These are phyloP conservation scores for Amborella trichopoda DNA, from an alignment of 164 flowering plant species.

Conservation along the genomic window DNA sequence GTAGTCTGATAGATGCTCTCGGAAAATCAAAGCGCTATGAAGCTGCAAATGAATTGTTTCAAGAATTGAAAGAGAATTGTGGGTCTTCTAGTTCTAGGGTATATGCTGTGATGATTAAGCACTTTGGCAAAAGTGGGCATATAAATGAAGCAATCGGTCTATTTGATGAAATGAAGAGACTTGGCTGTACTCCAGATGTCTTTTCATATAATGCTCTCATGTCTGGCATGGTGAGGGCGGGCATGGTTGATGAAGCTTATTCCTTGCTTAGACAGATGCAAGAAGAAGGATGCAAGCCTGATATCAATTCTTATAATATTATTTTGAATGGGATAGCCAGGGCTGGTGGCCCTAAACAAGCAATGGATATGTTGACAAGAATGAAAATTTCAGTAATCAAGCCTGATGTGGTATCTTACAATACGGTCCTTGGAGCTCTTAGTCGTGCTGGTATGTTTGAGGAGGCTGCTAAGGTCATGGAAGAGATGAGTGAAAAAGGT, in stretches of 20 bases:
- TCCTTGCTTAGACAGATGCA: slow-evolving; percentile 37
- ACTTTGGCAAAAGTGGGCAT: slow-evolving; percentile 47
- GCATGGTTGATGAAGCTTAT: slow-evolving; percentile 77
- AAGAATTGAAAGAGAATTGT: slow-evolving; percentile 86
- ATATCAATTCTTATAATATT: slow-evolving; percentile 76
- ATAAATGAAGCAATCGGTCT: slow-evolving; percentile 54
- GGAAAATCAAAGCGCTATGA: slow-evolving; percentile 60
- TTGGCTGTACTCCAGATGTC: slow-evolving; percentile 52
- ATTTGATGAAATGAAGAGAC: slow-evolving; percentile 52
- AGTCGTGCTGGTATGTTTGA: slow-evolving; percentile 88
- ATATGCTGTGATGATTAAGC: slow-evolving; percentile 56
- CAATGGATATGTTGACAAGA: slow-evolving; percentile 47
- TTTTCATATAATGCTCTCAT: slow-evolving; percentile 88
- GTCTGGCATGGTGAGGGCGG: slow-evolving; percentile 68
- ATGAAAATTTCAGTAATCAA: slow-evolving; percentile 44
- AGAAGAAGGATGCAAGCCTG: slow-evolving; percentile 59
- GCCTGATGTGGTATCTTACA: slow-evolving; percentile 84
- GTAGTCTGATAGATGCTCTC: slow-evolving; percentile 66
- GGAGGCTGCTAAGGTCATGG: slow-evolving; percentile 85
- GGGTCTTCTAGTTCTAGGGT: slow-evolving; percentile 69
- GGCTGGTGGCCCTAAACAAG: slow-evolving; percentile 54
- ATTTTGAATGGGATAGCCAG: slow-evolving; percentile 59
- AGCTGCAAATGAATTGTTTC: slow-evolving; percentile 65
- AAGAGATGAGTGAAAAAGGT: slow-evolving; percentile 98
- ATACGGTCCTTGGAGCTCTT: slow-evolving; percentile 65